These are phyloP conservation scores for Prunus salicina DNA, from an alignment of 306 rosid genomes.

Conservation along the genomic window DNA sequence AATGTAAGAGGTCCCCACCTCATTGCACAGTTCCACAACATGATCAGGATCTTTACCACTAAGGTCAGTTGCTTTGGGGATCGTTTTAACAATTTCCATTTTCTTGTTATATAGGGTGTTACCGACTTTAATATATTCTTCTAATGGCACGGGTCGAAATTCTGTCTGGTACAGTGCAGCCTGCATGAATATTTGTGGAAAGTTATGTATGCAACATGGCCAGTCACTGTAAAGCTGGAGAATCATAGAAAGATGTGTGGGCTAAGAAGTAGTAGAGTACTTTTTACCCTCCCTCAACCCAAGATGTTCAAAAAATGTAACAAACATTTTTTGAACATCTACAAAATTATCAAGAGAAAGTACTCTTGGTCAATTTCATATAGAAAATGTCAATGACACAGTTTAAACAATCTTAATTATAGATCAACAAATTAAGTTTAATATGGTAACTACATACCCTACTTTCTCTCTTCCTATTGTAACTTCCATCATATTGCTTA, in stretches of 20 bases:
- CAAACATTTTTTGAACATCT: not conserved
- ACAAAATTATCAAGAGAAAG: not conserved
- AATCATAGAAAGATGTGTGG: slow-evolving; percentile 10
- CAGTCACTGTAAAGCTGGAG: slow-evolving; percentile 8
- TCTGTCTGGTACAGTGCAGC: slow-evolving; percentile 95
- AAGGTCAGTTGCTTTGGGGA: slow-evolving; percentile 69
- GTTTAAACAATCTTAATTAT: not conserved
- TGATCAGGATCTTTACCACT: slow-evolving; percentile 98
- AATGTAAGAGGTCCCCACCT: slow-evolving; percentile 45
- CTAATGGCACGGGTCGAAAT: slow-evolving; percentile 94
- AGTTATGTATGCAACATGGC: slow-evolving; percentile 15
- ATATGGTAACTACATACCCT: not conserved
- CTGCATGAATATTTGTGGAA: slow-evolving; percentile 49
- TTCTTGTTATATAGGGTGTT: slow-evolving; percentile 71
- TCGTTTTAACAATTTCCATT: slow-evolving; percentile 74
- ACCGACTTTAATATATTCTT: slow-evolving; percentile 92
- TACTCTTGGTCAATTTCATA: not conserved
- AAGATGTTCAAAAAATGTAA: slow-evolving; percentile 17
- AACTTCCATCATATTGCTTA: not conserved
- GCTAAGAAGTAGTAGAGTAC: not conserved
- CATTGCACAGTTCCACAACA: slow-evolving; percentile 92
- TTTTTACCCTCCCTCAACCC: slow-evolving; percentile 9
- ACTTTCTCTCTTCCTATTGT: not conserved
- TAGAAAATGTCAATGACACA: not conserved
- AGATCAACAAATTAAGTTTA: not conserved